Conservation (phyloP, 768 basidiomycete genomes). For the Phaffia tasmanica region DNA sequence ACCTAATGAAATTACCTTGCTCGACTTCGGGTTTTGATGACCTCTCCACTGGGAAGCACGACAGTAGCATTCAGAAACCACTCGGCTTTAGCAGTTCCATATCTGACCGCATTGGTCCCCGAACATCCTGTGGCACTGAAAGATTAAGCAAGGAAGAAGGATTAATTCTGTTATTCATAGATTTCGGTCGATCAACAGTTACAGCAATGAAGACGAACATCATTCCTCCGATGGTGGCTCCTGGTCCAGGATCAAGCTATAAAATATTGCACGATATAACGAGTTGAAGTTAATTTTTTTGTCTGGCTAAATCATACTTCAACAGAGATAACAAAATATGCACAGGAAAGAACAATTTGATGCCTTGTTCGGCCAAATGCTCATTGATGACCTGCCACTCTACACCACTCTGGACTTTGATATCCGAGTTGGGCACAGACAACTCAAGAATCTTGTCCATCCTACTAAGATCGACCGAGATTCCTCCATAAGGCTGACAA, state of each 20-base stretch:
- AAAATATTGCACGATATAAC: too few species aligned
- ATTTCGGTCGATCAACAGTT: background rate
- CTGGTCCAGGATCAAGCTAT: constrained; percentile 47
- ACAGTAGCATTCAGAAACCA: constrained; percentile 82
- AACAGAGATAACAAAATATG: constrained; percentile 2
- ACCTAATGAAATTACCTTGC: constrained; percentile 25
- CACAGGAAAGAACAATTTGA: constrained; percentile 79
- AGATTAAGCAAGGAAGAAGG: background rate
- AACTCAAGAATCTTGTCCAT: constrained; percentile 73
- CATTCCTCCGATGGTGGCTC: constrained; percentile 47
- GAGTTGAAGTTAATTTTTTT: constrained; percentile 36
- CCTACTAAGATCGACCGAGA: constrained; percentile 63
- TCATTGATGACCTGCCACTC: constrained; percentile 49
- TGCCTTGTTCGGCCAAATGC: constrained; percentile 55
- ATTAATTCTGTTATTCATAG: background rate
- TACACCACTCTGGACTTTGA: constrained; percentile 38
- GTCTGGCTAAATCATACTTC: constrained; percentile 34
- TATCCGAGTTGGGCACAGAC: constrained; percentile 43
- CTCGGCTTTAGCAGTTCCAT: constrained; percentile 76
- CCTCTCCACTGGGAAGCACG: constrained; percentile 74
- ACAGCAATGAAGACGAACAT: constrained; percentile 19
- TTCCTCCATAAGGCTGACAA: constrained; percentile 46
- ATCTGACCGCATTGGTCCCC: constrained; percentile 62
- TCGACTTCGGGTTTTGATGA: constrained; percentile 68
- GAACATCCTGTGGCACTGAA: constrained; percentile 76